Conservation (phyloP, 192 early-diverging fungal genomes). For the Phlyctochytrium planicorne region DNA sequence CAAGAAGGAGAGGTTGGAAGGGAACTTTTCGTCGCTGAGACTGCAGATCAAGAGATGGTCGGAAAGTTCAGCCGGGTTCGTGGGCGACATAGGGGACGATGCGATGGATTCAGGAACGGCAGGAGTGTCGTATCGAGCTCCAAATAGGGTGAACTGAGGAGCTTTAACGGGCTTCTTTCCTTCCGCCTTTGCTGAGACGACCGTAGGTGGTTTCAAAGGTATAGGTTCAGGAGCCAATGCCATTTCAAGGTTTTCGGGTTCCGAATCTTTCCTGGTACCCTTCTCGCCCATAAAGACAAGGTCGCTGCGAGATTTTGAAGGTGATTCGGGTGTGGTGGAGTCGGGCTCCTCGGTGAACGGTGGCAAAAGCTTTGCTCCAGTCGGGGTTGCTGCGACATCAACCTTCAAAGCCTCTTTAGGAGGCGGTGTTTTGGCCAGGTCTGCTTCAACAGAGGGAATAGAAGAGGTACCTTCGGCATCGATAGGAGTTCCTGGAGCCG, state of each 20-base stretch:
- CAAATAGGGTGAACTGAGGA: not conserved
- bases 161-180: not conserved
- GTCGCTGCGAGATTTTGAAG: not conserved
- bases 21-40: conserved; percentile 54
- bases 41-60: conserved; percentile 58
- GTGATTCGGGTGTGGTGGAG: too few species aligned
- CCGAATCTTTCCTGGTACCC: not conserved
- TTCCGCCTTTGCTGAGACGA: not conserved
- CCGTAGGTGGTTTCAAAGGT: too few species aligned
- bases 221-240: not conserved
- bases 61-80: too few species aligned
- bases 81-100: too few species aligned
- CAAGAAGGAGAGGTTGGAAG: conserved; percentile 63
- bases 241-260: not conserved
- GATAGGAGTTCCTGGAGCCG: not conserved
- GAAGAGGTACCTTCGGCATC: not conserved
- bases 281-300: conserved; percentile 1
- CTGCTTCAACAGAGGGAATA: not conserved
- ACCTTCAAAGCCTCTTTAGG: too few species aligned
- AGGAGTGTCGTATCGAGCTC: not conserved
- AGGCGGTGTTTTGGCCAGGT: not conserved
- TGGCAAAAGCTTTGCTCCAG: too few species aligned
- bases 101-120: too few species aligned
- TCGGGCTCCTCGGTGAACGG: too few species aligned
- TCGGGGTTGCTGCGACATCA: too few species aligned